Evolutionary conservation across 2,329 filamentous ascomycete species (phyloP).

Genomic region (Xylariaceae sp.): DNA sequence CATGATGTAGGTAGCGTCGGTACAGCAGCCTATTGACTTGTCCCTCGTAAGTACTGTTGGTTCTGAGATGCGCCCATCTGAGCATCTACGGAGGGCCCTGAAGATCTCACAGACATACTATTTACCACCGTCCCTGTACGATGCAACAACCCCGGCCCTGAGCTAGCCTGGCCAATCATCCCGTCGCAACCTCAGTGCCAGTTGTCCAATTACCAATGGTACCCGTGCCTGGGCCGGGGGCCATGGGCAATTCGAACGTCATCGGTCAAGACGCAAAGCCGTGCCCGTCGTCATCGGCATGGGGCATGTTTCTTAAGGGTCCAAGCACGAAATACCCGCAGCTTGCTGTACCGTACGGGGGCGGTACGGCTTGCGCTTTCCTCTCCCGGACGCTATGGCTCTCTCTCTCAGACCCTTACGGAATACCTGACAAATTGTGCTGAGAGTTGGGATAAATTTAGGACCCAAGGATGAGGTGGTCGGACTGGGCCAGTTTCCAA

Average conservation of each 20-base stretch:
- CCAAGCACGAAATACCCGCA: background rate
- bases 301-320: background rate
- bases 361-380: background rate
- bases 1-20: too few relatives aligned
- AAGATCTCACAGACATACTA: slow-evolving; percentile 16
- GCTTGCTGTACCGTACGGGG: background rate
- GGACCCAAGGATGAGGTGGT: background rate
- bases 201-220: slow-evolving; percentile 22
- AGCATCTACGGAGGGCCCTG: background rate
- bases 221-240: slow-evolving; percentile 16
- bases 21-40: background rate
- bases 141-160: slow-evolving; percentile 23
- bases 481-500: background rate
- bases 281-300: slow-evolving; percentile 27
- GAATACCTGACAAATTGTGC: background rate
- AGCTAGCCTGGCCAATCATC: slow-evolving; percentile 21
- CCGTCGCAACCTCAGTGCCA: slow-evolving; percentile 12
- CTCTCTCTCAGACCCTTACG: background rate
- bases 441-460: background rate
- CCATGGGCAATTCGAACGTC: slow-evolving; percentile 24
- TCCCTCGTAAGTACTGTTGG: background rate
- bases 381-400: background rate
- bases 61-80: background rate
- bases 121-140: slow-evolving; percentile 19
- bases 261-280: slow-evolving; percentile 20